Conservation (phyloP, 768 basidiomycete genomes). For the Sarcodon sp. region DNA sequence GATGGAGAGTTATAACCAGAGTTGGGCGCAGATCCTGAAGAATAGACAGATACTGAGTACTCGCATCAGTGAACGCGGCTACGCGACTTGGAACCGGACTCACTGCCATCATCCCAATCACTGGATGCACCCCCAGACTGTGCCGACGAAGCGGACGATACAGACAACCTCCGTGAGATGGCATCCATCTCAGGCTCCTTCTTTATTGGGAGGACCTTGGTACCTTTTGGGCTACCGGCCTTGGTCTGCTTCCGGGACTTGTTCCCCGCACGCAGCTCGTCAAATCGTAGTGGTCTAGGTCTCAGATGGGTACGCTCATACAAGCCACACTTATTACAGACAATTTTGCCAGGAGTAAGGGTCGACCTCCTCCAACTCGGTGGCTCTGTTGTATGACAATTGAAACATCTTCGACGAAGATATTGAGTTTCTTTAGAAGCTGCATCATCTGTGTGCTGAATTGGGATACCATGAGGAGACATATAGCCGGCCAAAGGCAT, state of each 20-base stretch:
- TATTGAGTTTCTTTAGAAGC: constrained; percentile 87
- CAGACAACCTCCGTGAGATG: constrained; percentile 44
- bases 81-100: constrained; percentile 20
- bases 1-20: constrained; percentile 62
- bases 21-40: constrained; percentile 42
- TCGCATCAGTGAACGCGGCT: constrained; percentile 6
- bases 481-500: constrained; percentile 19
- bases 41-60: constrained; percentile 27
- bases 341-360: constrained; percentile 84
- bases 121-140: constrained; percentile 46
- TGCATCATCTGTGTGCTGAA: constrained; percentile 86
- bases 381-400: constrained; percentile 86
- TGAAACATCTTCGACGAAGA: constrained; percentile 78
- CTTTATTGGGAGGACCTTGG: constrained; percentile 35
- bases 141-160: constrained; percentile 43
- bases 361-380: constrained; percentile 83
- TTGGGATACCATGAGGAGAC: constrained; percentile 37
- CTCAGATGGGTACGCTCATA: constrained; percentile 85
- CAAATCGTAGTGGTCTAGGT: constrained; percentile 73
- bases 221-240: constrained; percentile 15
- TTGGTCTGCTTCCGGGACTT: constrained; percentile 56
- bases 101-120: constrained; percentile 78
- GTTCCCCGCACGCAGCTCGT: constrained; percentile 78
- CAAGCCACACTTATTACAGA: constrained; percentile 89
- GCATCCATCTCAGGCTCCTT: constrained; percentile 35